A percentile compares a stretch with the other conserved stretches of the same genome.
phyloP scores from a whole-genome alignment of 768 basidiomycete species.

The Boletus barrowsii region DNA sequence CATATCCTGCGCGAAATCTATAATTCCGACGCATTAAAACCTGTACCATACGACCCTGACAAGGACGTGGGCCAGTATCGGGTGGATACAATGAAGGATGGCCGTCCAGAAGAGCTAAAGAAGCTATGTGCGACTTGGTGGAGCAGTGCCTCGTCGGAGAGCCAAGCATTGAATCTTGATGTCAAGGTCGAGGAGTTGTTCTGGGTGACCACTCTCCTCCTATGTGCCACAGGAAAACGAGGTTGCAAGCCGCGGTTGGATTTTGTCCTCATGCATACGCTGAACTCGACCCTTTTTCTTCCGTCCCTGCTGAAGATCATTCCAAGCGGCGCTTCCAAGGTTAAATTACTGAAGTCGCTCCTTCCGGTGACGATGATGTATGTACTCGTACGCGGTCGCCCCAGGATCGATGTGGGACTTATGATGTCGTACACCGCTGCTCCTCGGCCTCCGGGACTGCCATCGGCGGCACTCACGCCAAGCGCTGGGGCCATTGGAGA shows the following conservation, averaged over 20 bases:
- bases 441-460: constrained; percentile 37
- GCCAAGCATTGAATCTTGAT: constrained; percentile 27
- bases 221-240: constrained; percentile 44
- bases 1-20: constrained; percentile 51
- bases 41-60: constrained; percentile 52
- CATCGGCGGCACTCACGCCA: neutral
- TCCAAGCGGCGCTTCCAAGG: constrained; percentile 36
- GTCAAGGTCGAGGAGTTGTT: constrained; percentile 48
- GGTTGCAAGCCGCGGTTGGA: constrained; percentile 49
- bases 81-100: constrained; percentile 33
- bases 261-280: constrained; percentile 59
- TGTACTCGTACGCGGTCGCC: constrained; percentile 47
- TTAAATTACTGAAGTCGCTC: constrained; percentile 43
- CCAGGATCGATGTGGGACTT: constrained; percentile 46
- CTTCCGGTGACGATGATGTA: constrained; percentile 37
- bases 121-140: constrained; percentile 42
- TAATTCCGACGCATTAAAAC: constrained; percentile 45
- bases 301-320: constrained; percentile 38
- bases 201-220: constrained; percentile 46
- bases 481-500: constrained; percentile 33
- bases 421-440: constrained; percentile 44
- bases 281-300: constrained; percentile 52
- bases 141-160: constrained; percentile 27
- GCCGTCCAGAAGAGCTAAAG: constrained; percentile 43
- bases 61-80: constrained; percentile 37